Evolutionary conservation across 176 grass and related monocot species (phyloP), one percentile per base, ranked within the genome.

Genomic region (Triticum timopheevii): DNA sequence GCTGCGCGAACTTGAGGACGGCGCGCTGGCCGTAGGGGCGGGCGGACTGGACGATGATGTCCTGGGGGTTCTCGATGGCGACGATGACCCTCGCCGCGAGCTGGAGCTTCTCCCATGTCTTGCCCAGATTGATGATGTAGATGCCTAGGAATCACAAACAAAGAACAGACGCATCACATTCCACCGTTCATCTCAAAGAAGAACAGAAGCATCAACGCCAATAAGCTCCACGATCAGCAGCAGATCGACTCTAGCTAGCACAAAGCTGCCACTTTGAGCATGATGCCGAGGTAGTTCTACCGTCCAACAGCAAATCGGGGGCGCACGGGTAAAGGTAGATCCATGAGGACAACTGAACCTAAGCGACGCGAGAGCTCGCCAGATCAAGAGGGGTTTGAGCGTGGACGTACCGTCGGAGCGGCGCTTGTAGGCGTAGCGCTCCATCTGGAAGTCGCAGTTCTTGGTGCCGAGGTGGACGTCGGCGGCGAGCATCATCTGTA

Each of bases 401-500:
- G 59, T 1, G 17, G 0, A 79, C 67, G 42, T 98, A 98, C 94
- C 96, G 63, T 98, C 94, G 25, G 84, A 76, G 45, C 90, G 86
- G 77, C 96, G 88, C 86, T 96, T 94, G 83, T 84, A 96, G 84
- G 91, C 88, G 85, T 98, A 98, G 45, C 96, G 93, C 88, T 98
- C 96, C 94, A 98, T 98, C 82, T 98, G 94, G 84, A 98, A 98
- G 68, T 98, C 92, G 82, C 94, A 96, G 86, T 98, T 96, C 88
- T 96, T 98, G 73, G 96, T 96, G 86, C 96, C 96, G 7, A 98
- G 94, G 70, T 98, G 96, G 86, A 95, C 96, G 54, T 96, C 96
- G 15, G 96, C 92, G 4, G 96, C 96, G 27, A 98, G 89, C 94
- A 98, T 90, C 96, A 98, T 98, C 79, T 96, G 94, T 2, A 94